These are phyloP conservation scores for Thielaviopsis musarum DNA, from an alignment of 2,329 filamentous ascomycete genomes.

Conservation along the genomic window DNA sequence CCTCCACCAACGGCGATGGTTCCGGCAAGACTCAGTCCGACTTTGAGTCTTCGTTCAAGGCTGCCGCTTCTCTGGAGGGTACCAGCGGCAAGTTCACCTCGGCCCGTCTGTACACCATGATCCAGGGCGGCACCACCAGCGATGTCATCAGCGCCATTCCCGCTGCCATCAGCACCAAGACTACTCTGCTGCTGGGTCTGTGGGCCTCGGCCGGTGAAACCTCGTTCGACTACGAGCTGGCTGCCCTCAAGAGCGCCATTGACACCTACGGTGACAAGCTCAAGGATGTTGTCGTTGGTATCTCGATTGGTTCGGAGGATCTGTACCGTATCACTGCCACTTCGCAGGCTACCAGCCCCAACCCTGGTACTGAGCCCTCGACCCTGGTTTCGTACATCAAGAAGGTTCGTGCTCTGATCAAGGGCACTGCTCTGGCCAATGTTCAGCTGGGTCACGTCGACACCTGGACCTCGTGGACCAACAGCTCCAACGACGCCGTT, in stretches of 20 bases:
- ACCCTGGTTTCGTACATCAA: constrained; percentile 53
- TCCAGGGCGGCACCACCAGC: constrained; percentile 37
- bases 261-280: constrained; percentile 49
- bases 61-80: constrained; percentile 45
- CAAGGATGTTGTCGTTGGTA: constrained; percentile 53
- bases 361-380: constrained; percentile 44
- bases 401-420: constrained; percentile 45
- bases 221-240: constrained; percentile 54
- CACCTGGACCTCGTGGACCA: constrained; percentile 70
- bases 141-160: constrained; percentile 56
- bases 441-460: constrained; percentile 68
- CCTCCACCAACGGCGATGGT: constrained; percentile 42
- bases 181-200: constrained; percentile 62
- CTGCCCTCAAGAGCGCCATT: constrained; percentile 54
- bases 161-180: constrained; percentile 67
- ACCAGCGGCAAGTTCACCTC: constrained; percentile 47
- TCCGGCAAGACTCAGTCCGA: constrained; percentile 42
- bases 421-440: constrained; percentile 39
- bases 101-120: constrained; percentile 60
- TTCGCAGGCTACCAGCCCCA: constrained; percentile 45
- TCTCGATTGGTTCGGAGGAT: constrained; percentile 77
- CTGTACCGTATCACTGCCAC: constrained; percentile 64
- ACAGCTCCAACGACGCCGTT: constrained; percentile 53
- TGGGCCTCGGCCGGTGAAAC: constrained; percentile 58
- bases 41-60: constrained; percentile 54